These are phyloP conservation scores for Lipomyces yamanashiensis DNA, from an alignment of 805 yeast genomes.

Conservation along the genomic window DNA sequence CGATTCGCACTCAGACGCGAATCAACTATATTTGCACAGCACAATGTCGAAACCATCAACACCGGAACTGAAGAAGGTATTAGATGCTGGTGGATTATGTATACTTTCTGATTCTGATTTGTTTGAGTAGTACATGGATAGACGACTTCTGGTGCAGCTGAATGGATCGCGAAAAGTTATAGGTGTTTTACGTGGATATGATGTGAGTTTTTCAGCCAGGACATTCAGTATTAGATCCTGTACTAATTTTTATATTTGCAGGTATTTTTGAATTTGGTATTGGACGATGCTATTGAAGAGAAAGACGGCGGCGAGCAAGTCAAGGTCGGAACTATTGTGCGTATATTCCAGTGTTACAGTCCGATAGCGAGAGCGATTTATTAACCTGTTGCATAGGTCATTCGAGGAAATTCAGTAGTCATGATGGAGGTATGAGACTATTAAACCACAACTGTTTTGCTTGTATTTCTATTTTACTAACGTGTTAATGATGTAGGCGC, in stretches of 20 bases:
- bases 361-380: not conserved
- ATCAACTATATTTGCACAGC: not conserved
- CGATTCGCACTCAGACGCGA: not conserved
- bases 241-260: slow-evolving; percentile 26
- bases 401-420: slow-evolving; percentile 79
- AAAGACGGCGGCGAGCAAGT: slow-evolving; percentile 54
- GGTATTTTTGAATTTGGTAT: slow-evolving; percentile 71
- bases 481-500: slow-evolving; percentile 12
- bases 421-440: slow-evolving; percentile 58
- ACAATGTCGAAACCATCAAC: slow-evolving; percentile 38
- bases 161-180: slow-evolving; percentile 77
- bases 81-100: not conserved
- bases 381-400: slow-evolving; percentile 43
- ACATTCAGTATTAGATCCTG: not conserved
- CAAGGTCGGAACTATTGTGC: slow-evolving; percentile 66
- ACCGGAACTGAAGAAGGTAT: slow-evolving; percentile 38
- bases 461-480: not conserved
- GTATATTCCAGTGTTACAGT: slow-evolving; percentile 13
- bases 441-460: too few relatives aligned
- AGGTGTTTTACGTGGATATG: slow-evolving; percentile 88
- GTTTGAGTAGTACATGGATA: slow-evolving; percentile 69
- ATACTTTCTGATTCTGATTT: not conserved
- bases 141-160: slow-evolving; percentile 70
- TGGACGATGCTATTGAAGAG: slow-evolving; percentile 73
- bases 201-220: slow-evolving; percentile 48